Percentiles rank a stretch among this genome's conserved stretches.
Evolutionary conservation across 2,329 filamentous ascomycete genomes (phyloP).

Genomic region (Dryadomyces quercus-mongolicae): DNA sequence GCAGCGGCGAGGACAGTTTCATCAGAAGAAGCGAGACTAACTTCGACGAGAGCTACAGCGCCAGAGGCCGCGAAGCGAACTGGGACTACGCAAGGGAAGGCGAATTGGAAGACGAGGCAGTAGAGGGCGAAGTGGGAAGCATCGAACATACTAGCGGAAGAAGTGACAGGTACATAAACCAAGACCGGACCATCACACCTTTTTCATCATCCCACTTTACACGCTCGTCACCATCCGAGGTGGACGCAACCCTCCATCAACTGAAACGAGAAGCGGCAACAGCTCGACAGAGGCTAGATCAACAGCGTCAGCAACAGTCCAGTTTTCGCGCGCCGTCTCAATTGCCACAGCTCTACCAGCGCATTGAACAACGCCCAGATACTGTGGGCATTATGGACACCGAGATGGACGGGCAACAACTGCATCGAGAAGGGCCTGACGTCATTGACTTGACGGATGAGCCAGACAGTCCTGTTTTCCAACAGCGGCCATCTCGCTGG

Average conservation of each 20-base stretch:
- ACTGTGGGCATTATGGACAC: neutral
- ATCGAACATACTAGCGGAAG: neutral
- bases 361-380: neutral
- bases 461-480: slow-evolving; percentile 30
- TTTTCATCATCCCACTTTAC: neutral
- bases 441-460: slow-evolving; percentile 40
- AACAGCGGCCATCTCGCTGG: slow-evolving; percentile 10
- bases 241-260: neutral
- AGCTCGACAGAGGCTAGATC: neutral
- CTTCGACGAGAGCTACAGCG: neutral
- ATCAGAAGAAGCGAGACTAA: neutral
- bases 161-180: neutral
- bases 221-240: neutral
- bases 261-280: neutral
- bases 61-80: neutral
- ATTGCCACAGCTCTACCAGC: neutral
- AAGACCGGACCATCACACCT: neutral
- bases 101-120: neutral
- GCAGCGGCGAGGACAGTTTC: neutral
- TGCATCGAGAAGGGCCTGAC: neutral
- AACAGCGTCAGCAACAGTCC: neutral
- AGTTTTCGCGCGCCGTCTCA: neutral
- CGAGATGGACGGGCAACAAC: neutral
- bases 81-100: neutral
- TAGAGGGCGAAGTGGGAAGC: neutral